Percentiles rank a stretch among this genome's conserved stretches.
Evolutionary conservation across 2,329 filamentous ascomycete species (phyloP).

Genomic region (Hymenoscyphus fructigenus): DNA sequence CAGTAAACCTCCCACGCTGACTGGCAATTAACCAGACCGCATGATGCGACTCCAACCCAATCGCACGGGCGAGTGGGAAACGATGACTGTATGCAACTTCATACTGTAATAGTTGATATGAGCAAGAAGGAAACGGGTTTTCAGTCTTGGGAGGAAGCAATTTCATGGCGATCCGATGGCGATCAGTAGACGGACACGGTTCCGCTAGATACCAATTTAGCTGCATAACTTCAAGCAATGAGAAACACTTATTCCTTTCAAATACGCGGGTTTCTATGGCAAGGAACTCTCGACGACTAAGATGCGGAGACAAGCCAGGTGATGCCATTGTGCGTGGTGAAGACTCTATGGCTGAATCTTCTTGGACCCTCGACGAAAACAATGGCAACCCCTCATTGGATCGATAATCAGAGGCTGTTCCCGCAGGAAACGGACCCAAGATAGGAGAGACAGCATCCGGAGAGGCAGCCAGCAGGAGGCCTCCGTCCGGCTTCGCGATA

Average conservation of each 20-base stretch:
- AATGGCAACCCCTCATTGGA: constrained; percentile 8
- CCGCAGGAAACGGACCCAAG: background rate
- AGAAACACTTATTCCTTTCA: background rate
- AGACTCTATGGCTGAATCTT: background rate
- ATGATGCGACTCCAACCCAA: background rate
- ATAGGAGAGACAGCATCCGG: background rate
- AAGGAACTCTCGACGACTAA: background rate
- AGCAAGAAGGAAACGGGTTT: background rate
- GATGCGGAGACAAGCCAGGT: constrained; percentile 4
- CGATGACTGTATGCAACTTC: background rate
- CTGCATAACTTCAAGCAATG: background rate
- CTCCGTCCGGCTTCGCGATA: constrained; percentile 11
- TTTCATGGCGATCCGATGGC: background rate
- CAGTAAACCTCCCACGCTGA: background rate
- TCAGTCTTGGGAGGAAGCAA: background rate
- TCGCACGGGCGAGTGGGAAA: background rate
- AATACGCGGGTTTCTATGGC: background rate
- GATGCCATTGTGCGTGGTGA: constrained; percentile 16
- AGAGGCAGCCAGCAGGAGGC: background rate
- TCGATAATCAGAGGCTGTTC: background rate
- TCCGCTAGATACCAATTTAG: background rate
- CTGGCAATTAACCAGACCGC: background rate
- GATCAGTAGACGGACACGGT: background rate
- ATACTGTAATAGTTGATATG: background rate
- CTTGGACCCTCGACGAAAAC: constrained; percentile 13